Evolutionary conservation across 2,329 filamentous ascomycete species (phyloP).

Genomic region (Trichoderma asperellum): DNA sequence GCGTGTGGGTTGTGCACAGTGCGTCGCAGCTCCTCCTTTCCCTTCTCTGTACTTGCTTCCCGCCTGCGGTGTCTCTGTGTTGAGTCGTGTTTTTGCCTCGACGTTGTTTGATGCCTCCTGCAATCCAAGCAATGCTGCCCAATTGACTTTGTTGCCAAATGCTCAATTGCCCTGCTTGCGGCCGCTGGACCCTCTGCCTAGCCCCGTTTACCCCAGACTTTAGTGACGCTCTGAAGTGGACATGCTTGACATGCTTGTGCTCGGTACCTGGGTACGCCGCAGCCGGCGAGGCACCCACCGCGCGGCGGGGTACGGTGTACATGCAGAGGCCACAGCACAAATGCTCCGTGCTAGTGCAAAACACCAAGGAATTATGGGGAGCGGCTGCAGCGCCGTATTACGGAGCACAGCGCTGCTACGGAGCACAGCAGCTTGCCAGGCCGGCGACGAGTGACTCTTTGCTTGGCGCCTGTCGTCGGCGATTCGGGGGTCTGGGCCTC

Average conservation of each 20-base stretch:
- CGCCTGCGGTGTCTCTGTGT: no score
- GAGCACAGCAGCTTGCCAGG: no score
- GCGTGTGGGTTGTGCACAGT: background rate
- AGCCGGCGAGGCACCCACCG: conserved; percentile 26
- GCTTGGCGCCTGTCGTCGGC: background rate
- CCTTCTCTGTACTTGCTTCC: background rate
- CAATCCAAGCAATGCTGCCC: background rate
- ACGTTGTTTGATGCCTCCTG: background rate
- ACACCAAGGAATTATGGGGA: background rate
- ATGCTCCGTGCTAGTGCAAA: background rate
- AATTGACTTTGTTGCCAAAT: background rate
- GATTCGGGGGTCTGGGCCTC: background rate
- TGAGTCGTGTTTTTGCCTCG: background rate
- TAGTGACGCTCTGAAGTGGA: conserved; percentile 26
- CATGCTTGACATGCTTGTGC: conserved; percentile 1
- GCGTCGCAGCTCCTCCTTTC: background rate
- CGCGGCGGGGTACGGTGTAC: conserved; percentile 37
- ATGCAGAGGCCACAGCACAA: background rate
- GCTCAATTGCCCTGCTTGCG: conserved; percentile 8
- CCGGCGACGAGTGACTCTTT: background rate
- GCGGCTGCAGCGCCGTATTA: background rate
- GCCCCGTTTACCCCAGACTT: conserved; percentile 28
- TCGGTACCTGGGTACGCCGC: conserved; percentile 32
- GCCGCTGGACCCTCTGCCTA: conserved; percentile 19
- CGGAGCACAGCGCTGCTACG: background rate